These are phyloP conservation scores for Amanita rubescens DNA, from an alignment of 768 basidiomycete species.

Conservation along the genomic window DNA sequence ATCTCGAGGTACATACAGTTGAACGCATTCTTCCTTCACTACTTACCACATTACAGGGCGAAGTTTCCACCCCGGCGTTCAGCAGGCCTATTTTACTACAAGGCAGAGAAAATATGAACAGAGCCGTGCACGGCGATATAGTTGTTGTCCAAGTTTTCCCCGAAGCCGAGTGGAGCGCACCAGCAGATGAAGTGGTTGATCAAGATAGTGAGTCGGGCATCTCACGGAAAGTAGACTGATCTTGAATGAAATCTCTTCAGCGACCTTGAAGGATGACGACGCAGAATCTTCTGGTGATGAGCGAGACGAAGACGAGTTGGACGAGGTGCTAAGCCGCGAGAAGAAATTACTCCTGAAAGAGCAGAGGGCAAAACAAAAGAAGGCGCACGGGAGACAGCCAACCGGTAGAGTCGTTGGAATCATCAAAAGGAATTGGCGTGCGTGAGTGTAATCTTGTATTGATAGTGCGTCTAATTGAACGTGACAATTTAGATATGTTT, in stretches of 20 bases:
- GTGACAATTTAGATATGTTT: slow-evolving; percentile 63
- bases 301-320: slow-evolving; percentile 35
- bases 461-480: background rate
- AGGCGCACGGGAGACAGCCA: slow-evolving; percentile 61
- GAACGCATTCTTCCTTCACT: background rate
- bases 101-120: slow-evolving; percentile 92
- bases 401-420: slow-evolving; percentile 90
- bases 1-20: slow-evolving; percentile 61
- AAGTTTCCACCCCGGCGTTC: slow-evolving; percentile 66
- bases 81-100: slow-evolving; percentile 76
- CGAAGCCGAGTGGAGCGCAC: slow-evolving; percentile 87
- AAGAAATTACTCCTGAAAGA: slow-evolving; percentile 33
- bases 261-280: slow-evolving; percentile 80
- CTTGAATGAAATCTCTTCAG: slow-evolving; percentile 27
- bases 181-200: slow-evolving; percentile 89
- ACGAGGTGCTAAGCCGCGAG: slow-evolving; percentile 32
- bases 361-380: slow-evolving; percentile 19
- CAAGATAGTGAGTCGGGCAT: slow-evolving; percentile 60
- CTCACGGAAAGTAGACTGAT: background rate
- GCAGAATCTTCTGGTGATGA: slow-evolving; percentile 69
- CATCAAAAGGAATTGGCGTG: slow-evolving; percentile 92
- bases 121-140: slow-evolving; percentile 88
- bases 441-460: slow-evolving; percentile 46
- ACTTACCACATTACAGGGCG: slow-evolving; percentile 45
- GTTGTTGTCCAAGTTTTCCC: slow-evolving; percentile 87